Evolutionary conservation across 176 grass and related monocot species (phyloP), one percentile per base, ranked within the genome.

Genomic region (Oryza meridionalis): DNA sequence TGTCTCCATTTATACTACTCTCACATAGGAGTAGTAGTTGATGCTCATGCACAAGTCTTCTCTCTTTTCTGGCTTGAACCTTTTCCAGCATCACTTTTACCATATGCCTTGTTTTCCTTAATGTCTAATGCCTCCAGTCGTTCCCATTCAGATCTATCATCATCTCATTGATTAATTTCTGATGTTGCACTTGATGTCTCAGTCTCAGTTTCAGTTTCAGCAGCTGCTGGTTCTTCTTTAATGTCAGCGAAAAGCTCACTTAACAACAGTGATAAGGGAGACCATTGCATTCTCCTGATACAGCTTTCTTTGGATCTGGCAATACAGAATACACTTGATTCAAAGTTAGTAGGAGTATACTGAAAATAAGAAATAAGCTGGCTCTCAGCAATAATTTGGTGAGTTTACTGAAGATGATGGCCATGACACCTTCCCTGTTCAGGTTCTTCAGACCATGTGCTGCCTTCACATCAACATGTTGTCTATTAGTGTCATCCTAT

Each of bases 221-320:
- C 73, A 67, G 67, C 79, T 92, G 82, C 35, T 12, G 71, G 43
- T 70, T 99, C 89, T 71, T 89, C 88, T 91, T 94, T 99, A 81
- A 96, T 99, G 67, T 89, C 89, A 78, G 88, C 82, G 79, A 96
- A 63, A 85, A 99, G 84, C 5, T 94, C 89, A 12, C 89, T 96
- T 15, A 72, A 92, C 93, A n/a, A 89, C 85, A 12, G 81, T 81
- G 70, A 92, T 96, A 77, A 94, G 96, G 70, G 88, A 82, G 88
- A 99, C 84, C 83, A 99, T 99, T 87, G 93, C 93, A 22, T 59
- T 59, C 3, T 53, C 93, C 93, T 99, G 82, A 21, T 62, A 37
- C 38, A 40, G 38, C 38, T 40, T 40, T 40, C 38, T 86, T 66
- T 76, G 45, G 90, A 71, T 85, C 43, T 33, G 40, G 42, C 11